Percentiles rank a stretch among this genome's conserved stretches.
These are phyloP conservation scores for Cichorium intybus DNA, from an alignment of 140 eudicot genomes.

Conservation along the genomic window DNA sequence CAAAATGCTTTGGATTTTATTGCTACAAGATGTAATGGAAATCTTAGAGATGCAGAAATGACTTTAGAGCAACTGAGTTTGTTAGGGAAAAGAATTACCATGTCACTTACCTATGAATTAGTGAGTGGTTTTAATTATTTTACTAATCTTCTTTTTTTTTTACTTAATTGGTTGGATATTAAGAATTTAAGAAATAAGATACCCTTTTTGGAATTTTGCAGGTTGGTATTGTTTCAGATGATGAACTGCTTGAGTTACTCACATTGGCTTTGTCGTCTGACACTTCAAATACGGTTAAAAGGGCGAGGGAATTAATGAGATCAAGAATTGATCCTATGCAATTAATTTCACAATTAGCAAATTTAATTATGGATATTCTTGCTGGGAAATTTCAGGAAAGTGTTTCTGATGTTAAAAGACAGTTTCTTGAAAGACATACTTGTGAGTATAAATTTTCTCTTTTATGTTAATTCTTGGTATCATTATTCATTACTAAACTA, in stretches of 20 bases:
- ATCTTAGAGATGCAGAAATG: constrained; percentile 90
- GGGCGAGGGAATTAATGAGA: constrained; percentile 86
- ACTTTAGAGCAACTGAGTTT: constrained; percentile 92
- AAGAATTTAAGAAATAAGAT: background rate
- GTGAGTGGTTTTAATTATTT: constrained; percentile 44
- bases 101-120: constrained; percentile 65
- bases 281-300: constrained; percentile 77
- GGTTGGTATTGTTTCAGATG: constrained; percentile 94
- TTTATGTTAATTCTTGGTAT: background rate
- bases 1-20: constrained; percentile 65
- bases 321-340: constrained; percentile 91
- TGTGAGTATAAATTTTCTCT: constrained; percentile 42
- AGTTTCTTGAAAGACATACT: constrained; percentile 55
- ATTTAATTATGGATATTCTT: constrained; percentile 90
- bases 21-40: constrained; percentile 74
- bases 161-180: background rate
- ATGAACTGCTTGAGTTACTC: constrained; percentile 81
- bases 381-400: constrained; percentile 70
- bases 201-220: constrained; percentile 20
- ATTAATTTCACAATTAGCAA: constrained; percentile 82
- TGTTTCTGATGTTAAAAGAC: constrained; percentile 57
- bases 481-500: background rate
- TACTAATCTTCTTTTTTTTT: background rate
- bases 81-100: constrained; percentile 71
- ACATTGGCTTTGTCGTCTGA: constrained; percentile 84